These are phyloP conservation scores for Hypoxylon sp. DNA, from an alignment of 2,329 filamentous ascomycete genomes.

Conservation along the genomic window DNA sequence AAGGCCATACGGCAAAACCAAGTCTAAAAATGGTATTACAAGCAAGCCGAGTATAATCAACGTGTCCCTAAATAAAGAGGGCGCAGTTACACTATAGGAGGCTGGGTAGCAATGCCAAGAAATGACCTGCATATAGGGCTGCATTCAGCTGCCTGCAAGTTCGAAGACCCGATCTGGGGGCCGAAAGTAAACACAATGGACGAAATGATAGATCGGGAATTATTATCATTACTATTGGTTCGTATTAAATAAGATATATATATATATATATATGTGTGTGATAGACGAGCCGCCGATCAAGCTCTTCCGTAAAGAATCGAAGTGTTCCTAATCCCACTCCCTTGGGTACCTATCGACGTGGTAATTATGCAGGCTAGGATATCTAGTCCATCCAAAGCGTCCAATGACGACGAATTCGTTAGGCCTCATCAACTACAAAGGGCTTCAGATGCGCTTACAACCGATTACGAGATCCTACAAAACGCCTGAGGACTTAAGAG, in stretches of 20 bases:
- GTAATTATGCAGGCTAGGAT: not conserved
- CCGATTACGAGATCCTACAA: not conserved
- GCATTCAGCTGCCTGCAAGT: slow-evolving; percentile 26
- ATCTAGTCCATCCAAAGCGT: not conserved
- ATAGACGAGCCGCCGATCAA: not conserved
- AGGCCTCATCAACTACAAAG: not conserved
- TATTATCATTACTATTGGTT: too few relatives aligned
- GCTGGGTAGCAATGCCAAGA: slow-evolving; percentile 20
- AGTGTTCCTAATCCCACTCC: too few relatives aligned
- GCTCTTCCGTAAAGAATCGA: not conserved
- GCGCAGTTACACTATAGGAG: not conserved
- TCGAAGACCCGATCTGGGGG: slow-evolving; percentile 11
- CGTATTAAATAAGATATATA: not conserved
- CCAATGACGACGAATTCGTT: not conserved
- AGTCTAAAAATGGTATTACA: too few relatives aligned
- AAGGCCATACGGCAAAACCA: slow-evolving; percentile 20
- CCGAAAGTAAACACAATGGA: too few relatives aligned
- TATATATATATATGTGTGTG: too few relatives aligned
- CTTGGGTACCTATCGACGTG: too few relatives aligned
- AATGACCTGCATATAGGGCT: slow-evolving; percentile 27
- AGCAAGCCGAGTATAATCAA: slow-evolving; percentile 17
- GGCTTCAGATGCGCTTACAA: not conserved
- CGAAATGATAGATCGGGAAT: slow-evolving; percentile 18
- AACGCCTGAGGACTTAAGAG: not conserved
- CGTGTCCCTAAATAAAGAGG: not conserved